Conservation (phyloP, 2,329 filamentous ascomycete genomes). For the Colletotrichum sp. region DNA sequence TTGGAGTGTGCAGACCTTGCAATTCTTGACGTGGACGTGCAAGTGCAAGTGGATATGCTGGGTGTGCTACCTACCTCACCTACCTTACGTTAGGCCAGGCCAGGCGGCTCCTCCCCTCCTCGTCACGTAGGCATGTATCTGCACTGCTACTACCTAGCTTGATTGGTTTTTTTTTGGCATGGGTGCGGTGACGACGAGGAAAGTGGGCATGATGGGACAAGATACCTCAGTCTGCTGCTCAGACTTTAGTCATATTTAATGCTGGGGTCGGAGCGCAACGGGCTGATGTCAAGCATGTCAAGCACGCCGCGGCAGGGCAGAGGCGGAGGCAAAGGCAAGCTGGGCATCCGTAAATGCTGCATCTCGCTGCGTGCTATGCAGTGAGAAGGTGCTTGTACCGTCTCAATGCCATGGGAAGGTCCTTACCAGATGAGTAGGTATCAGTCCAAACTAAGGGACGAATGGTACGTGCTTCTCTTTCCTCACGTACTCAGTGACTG, state of each 20-base stretch:
- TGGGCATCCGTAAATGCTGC: background rate
- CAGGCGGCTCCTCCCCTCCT: constrained; percentile 2
- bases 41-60: constrained; percentile 10
- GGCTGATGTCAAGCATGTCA: background rate
- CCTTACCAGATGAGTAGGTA: background rate
- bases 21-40: background rate
- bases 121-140: background rate
- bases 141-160: background rate
- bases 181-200: background rate
- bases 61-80: background rate
- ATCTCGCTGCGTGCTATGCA: background rate
- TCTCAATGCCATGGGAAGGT: background rate
- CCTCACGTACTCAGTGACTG: background rate
- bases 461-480: background rate
- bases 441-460: background rate
- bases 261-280: constrained; percentile 6
- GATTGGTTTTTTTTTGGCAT: background rate
- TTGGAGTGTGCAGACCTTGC: background rate
- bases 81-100: background rate
- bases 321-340: background rate
- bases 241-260: background rate
- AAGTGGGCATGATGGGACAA: background rate
- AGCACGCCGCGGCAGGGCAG: background rate
- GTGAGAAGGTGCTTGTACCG: background rate
- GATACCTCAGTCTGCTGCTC: background rate